Percentiles rank a stretch among this genome's conserved stretches.
Evolutionary conservation across 2,329 filamentous ascomycete genomes (phyloP).

Genomic region (Dactylellina sp.): DNA sequence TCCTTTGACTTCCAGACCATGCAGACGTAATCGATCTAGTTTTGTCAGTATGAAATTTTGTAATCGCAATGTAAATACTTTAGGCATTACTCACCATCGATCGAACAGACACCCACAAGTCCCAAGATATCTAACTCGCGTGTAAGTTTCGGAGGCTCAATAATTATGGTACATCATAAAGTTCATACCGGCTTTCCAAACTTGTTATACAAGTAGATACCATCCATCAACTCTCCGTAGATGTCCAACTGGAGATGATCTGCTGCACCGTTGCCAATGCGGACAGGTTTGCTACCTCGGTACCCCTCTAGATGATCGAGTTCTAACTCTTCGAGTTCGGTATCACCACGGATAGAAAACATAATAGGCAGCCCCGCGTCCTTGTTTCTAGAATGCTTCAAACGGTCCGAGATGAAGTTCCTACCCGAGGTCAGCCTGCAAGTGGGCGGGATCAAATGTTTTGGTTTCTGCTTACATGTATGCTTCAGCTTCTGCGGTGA

Average conservation of each 20-base stretch:
- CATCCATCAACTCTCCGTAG: constrained; percentile 82
- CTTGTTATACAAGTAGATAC: constrained; percentile 82
- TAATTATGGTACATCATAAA: background rate
- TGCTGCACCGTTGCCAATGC: constrained; percentile 81
- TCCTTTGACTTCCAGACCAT: constrained; percentile 75
- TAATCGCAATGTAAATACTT: background rate
- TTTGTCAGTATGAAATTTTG: background rate
- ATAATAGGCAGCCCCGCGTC: constrained; percentile 79
- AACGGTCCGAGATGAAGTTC: constrained; percentile 79
- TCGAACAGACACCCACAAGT: constrained; percentile 78
- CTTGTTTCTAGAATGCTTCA: constrained; percentile 71
- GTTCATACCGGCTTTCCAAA: constrained; percentile 75
- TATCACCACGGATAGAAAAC: constrained; percentile 81
- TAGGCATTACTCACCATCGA: constrained; percentile 70
- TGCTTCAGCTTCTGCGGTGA: constrained; percentile 78
- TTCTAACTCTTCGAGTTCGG: constrained; percentile 61
- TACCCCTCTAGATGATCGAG: constrained; percentile 76
- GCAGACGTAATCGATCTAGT: constrained; percentile 73
- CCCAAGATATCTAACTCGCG: constrained; percentile 70
- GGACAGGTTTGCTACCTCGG: constrained; percentile 76
- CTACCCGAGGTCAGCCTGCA: constrained; percentile 3
- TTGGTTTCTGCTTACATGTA: constrained; percentile 69
- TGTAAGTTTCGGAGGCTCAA: background rate
- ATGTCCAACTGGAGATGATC: constrained; percentile 83
- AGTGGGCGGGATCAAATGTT: background rate